Evolutionary conservation across 75 land plant genomes (phyloP), one percentile per base, ranked within the genome.

Genomic region (Pinus tabuliformis): DNA sequence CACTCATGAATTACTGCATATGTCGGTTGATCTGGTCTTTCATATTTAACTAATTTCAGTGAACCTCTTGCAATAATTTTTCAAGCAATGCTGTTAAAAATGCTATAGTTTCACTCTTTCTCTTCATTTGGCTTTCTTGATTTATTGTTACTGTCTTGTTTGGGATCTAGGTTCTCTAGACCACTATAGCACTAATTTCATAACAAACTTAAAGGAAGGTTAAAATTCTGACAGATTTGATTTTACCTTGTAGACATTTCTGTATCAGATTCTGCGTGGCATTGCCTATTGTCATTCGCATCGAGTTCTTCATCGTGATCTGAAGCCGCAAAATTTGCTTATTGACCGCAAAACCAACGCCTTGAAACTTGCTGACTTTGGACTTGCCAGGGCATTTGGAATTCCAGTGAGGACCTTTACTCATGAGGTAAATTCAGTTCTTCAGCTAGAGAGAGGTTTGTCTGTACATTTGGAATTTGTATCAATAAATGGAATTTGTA

Each of bases 341-440:
- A 91, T 97, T 56, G 99, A 97, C 79, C 85, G 92, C 15, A 86
- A 91, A 24, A 91, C 93, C 37, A 94, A 95, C 88, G 87, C 93
- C n/a, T 72, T 97, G 64, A 97, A 97, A 86, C 92, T 97, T 73
- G 99, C 99, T 15, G 99, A 97, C 81, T 95, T 97, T 81, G 98
- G 99, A 70, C 84, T 97, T 63, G 99, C 99, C 30, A 84, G 99
- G 79, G 99, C 98, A 75, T 95, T 94, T 85, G 98, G 98, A 57
- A 94, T 94, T 72, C 98, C 99, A 59, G 98, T 95, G 59, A 86
- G 99, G 79, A 94, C 99, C 14, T 94, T 94, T 79, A 96, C 99
- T 22, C 99, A 96, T 84, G 99, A 96, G 99, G 99, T 96, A 79
- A 36, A 56, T 14, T 71, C 54, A 49, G 24, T 77, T 14, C 52